Evolutionary conservation across 768 basidiomycete species (phyloP).

Genomic region (Suillus ampliporus): DNA sequence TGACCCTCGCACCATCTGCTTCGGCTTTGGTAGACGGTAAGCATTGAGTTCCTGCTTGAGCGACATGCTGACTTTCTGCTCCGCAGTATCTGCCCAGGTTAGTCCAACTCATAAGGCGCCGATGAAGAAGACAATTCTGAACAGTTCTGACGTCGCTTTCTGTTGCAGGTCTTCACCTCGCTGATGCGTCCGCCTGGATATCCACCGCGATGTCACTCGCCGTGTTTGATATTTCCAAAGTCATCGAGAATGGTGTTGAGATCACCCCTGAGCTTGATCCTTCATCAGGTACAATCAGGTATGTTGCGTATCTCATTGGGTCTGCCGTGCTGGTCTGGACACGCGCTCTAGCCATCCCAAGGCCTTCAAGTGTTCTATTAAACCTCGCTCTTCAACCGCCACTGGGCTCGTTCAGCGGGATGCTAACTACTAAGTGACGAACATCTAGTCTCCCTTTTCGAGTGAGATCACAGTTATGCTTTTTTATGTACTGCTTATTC

Average conservation of each 20-base stretch:
- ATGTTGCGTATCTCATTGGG: neutral
- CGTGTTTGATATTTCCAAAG: constrained; percentile 47
- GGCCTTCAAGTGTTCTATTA: constrained; percentile 54
- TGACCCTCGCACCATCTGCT: constrained; percentile 66
- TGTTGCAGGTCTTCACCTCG: constrained; percentile 51
- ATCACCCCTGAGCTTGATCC: constrained; percentile 56
- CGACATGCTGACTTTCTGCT: constrained; percentile 11
- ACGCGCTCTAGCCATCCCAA: neutral
- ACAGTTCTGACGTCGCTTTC: constrained; percentile 15
- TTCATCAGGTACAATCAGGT: constrained; percentile 64
- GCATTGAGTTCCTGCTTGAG: constrained; percentile 23
- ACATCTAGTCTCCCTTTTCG: too few species aligned
- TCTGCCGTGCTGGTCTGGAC: neutral
- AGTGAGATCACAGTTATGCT: too few species aligned
- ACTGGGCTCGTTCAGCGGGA: constrained; percentile 51
- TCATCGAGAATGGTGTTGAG: constrained; percentile 42
- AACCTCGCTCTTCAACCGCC: constrained; percentile 56
- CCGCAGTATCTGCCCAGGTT: constrained; percentile 37
- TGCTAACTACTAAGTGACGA: constrained; percentile 26
- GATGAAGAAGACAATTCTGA: constrained; percentile 21
- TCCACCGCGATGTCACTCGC: constrained; percentile 46
- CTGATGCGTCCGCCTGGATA: constrained; percentile 49
- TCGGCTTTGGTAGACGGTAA: constrained; percentile 72
- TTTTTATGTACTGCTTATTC: too few species aligned
- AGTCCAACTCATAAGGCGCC: neutral